Evolutionary conservation across 228 moss, liverwort and hornwort species (phyloP).

Genomic region (Sphagnum magellanicum): DNA sequence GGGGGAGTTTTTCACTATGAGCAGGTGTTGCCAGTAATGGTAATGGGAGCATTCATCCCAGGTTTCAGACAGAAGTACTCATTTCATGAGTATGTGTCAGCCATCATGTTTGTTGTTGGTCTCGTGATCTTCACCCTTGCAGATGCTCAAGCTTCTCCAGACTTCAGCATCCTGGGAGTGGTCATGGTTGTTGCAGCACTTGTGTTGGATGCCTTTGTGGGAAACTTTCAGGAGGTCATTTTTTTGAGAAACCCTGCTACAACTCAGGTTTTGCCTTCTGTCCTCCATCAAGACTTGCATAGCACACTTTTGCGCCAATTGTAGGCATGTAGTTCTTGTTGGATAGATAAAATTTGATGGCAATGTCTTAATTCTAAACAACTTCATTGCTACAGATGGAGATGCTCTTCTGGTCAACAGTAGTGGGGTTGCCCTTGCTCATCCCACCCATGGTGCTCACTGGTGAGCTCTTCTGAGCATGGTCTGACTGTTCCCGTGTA

Average conservation of each 20-base stretch:
- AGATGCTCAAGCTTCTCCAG: slow-evolving; percentile 37
- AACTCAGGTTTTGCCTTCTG: slow-evolving; percentile 26
- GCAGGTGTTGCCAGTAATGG: slow-evolving; percentile 51
- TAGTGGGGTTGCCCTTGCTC: slow-evolving; percentile 42
- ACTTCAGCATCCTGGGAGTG: slow-evolving; percentile 43
- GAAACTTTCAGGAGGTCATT: slow-evolving; percentile 52
- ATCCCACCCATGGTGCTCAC: slow-evolving; percentile 48
- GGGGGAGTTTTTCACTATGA: not conserved
- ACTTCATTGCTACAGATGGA: slow-evolving; percentile 26
- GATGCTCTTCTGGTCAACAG: slow-evolving; percentile 51
- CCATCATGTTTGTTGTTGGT: slow-evolving; percentile 36
- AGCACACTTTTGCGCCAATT: no score
- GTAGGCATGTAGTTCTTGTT: no score
- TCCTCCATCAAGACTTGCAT: no score
- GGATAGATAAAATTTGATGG: no score
- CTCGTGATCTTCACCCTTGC: slow-evolving; percentile 52
- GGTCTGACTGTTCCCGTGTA: slow-evolving; percentile 32
- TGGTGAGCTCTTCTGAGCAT: slow-evolving; percentile 39
- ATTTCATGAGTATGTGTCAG: slow-evolving; percentile 42
- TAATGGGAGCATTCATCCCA: slow-evolving; percentile 54
- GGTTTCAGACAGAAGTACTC: slow-evolving; percentile 39
- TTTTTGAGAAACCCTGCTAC: slow-evolving; percentile 38
- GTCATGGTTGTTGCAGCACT: slow-evolving; percentile 44
- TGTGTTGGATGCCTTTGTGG: slow-evolving; percentile 43
- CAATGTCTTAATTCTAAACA: not conserved